A percentile compares a stretch with the other conserved stretches of the same genome.
These are phyloP conservation scores for Phialocephala sp. DNA, from an alignment of 2,329 filamentous ascomycete species.

Conservation along the genomic window DNA sequence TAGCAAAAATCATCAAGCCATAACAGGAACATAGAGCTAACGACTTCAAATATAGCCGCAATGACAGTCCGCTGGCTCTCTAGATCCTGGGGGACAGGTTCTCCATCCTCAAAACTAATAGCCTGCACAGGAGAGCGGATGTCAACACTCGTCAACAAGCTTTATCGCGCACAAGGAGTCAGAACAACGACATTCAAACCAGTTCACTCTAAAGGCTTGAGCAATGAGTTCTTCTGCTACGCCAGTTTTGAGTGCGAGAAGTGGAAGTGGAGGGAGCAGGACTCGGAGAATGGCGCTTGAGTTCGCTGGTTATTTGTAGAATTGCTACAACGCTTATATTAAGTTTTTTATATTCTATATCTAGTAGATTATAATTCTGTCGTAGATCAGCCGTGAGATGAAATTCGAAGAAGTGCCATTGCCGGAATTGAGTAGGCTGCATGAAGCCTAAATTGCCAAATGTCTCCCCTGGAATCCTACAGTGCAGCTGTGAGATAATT, in stretches of 20 bases:
- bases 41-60: slow-evolving; percentile 56
- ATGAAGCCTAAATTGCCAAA: no score
- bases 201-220: slow-evolving; percentile 72
- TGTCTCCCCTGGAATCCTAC: no score
- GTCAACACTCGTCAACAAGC: slow-evolving; percentile 64
- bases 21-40: neutral
- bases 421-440: no score
- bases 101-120: slow-evolving; percentile 52
- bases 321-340: no score
- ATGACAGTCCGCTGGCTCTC: slow-evolving; percentile 77
- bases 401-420: no score
- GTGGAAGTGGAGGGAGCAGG: slow-evolving; percentile 49
- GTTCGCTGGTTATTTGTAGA: no score
- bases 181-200: slow-evolving; percentile 72
- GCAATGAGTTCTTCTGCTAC: slow-evolving; percentile 83
- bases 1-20: no score
- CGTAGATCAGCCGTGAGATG: no score
- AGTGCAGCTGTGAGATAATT: no score
- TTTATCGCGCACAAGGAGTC: slow-evolving; percentile 70
- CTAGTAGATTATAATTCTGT: no score
- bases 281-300: no score
- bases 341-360: no score
- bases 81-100: slow-evolving; percentile 45
- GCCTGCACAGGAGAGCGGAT: slow-evolving; percentile 81
- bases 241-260: slow-evolving; percentile 73